Conservation (phyloP, 1,284 basidiomycete species). For the Ceratobasidium sp. region DNA sequence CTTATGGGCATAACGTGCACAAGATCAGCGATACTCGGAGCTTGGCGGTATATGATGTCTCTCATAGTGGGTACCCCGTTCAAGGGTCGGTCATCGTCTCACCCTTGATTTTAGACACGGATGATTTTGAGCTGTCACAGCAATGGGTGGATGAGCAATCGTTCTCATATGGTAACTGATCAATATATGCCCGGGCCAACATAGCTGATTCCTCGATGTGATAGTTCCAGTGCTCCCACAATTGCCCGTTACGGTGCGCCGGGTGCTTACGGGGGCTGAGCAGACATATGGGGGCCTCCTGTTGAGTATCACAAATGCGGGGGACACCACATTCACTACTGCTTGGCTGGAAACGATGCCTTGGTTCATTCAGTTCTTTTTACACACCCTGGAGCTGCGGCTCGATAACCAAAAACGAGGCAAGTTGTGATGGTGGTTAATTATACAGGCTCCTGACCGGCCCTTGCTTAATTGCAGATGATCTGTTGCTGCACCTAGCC, state of each 20-base stretch:
- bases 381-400: slow-evolving; percentile 74
- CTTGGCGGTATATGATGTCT: slow-evolving; percentile 59
- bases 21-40: slow-evolving; percentile 42
- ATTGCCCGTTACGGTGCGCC: slow-evolving; percentile 66
- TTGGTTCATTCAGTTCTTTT: slow-evolving; percentile 88
- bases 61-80: slow-evolving; percentile 53
- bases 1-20: slow-evolving; percentile 23
- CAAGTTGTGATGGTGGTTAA: slow-evolving; percentile 25
- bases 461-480: slow-evolving; percentile 53
- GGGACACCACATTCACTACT: slow-evolving; percentile 57
- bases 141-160: slow-evolving; percentile 59
- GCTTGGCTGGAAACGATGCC: slow-evolving; percentile 92
- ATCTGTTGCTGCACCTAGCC: slow-evolving; percentile 64
- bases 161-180: slow-evolving; percentile 64
- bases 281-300: slow-evolving; percentile 79
- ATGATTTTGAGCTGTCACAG: slow-evolving; percentile 62
- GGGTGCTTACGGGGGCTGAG: slow-evolving; percentile 75
- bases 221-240: slow-evolving; percentile 49
- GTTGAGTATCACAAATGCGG: slow-evolving; percentile 72
- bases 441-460: not conserved
- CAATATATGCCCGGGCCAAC: not conserved
- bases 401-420: slow-evolving; percentile 44
- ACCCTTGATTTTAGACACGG: slow-evolving; percentile 46
- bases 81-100: not conserved
- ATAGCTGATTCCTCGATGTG: slow-evolving; percentile 4